Evolutionary conservation across 2,329 filamentous ascomycete species (phyloP).

Genomic region (Xylariaceae sp.): DNA sequence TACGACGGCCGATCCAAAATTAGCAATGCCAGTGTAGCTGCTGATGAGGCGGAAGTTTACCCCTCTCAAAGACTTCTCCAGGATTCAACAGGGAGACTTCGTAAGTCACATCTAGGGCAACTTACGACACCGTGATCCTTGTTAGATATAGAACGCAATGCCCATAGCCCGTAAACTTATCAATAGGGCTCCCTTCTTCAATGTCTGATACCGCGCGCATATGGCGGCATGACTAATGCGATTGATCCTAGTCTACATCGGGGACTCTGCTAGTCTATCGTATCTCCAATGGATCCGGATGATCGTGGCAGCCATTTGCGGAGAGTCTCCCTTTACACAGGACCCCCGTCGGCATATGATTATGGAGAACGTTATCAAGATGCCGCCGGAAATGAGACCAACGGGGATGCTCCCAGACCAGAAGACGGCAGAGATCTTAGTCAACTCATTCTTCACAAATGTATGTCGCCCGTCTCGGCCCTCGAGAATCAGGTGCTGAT

Average conservation of each 20-base stretch:
- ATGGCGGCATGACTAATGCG: slow-evolving; percentile 9
- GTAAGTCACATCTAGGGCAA: slow-evolving; percentile 44
- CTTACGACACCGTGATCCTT: too few species aligned
- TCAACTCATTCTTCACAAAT: slow-evolving; percentile 59
- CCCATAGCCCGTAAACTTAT: slow-evolving; percentile 2
- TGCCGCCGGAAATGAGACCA: slow-evolving; percentile 42
- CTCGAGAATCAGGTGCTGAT: too few species aligned
- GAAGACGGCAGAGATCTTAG: slow-evolving; percentile 49
- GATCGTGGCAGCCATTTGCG: slow-evolving; percentile 53
- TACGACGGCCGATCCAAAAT: slow-evolving; percentile 34
- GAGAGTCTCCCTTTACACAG: slow-evolving; percentile 53
- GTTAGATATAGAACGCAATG: not conserved
- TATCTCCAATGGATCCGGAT: slow-evolving; percentile 58
- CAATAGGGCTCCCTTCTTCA: too few species aligned
- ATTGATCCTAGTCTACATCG: slow-evolving; percentile 51
- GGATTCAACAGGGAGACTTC: slow-evolving; percentile 53
- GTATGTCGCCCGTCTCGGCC: too few species aligned
- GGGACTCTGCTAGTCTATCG: slow-evolving; percentile 59
- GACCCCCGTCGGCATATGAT: slow-evolving; percentile 56
- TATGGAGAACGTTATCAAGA: slow-evolving; percentile 48
- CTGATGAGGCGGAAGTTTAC: slow-evolving; percentile 54
- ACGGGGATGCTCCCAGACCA: slow-evolving; percentile 54
- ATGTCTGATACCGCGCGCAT: not conserved
- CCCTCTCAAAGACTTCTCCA: slow-evolving; percentile 55
- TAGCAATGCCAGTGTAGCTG: slow-evolving; percentile 41